These are phyloP conservation scores for Fagus sylvatica DNA, from an alignment of 306 rosid genomes.

Conservation along the genomic window DNA sequence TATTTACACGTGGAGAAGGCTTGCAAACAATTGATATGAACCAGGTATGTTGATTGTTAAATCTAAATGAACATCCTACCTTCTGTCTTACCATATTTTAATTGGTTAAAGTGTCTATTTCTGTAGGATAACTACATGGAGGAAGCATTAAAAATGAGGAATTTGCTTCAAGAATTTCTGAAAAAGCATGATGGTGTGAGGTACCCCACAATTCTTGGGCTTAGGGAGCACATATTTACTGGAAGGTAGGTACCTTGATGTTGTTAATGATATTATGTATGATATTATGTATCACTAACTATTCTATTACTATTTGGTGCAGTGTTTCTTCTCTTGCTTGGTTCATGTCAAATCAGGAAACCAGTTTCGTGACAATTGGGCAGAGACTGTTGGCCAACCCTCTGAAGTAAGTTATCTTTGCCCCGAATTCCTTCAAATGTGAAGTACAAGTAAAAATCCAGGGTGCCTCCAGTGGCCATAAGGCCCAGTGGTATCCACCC, in stretches of 20 bases:
- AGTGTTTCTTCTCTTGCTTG: conserved; percentile 99
- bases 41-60: conserved; percentile 57
- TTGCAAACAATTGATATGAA: conserved; percentile 97
- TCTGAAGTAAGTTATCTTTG: conserved; percentile 61
- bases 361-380: conserved; percentile 97
- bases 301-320: conserved; percentile 39
- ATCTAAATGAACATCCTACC: not conserved
- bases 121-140: conserved; percentile 94
- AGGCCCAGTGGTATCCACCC: too few relatives aligned
- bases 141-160: conserved; percentile 98
- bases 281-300: conserved; percentile 24
- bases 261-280: not conserved
- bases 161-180: conserved; percentile 89
- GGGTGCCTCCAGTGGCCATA: too few relatives aligned
- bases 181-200: conserved; percentile 89
- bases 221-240: conserved; percentile 96
- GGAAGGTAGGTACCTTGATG: conserved; percentile 59
- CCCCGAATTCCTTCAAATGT: not conserved
- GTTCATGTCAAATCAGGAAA: conserved; percentile 99
- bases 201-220: conserved; percentile 87
- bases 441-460: conserved; percentile 1
- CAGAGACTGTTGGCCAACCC: conserved; percentile 97
- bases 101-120: conserved; percentile 21
- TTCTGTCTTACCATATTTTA: conserved; percentile 9
- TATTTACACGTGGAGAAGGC: conserved; percentile 96